Evolutionary conservation across 2,329 filamentous ascomycete genomes (phyloP), one percentile per base, ranked within the genome.

Genomic region (Trichoderma atroviride): DNA sequence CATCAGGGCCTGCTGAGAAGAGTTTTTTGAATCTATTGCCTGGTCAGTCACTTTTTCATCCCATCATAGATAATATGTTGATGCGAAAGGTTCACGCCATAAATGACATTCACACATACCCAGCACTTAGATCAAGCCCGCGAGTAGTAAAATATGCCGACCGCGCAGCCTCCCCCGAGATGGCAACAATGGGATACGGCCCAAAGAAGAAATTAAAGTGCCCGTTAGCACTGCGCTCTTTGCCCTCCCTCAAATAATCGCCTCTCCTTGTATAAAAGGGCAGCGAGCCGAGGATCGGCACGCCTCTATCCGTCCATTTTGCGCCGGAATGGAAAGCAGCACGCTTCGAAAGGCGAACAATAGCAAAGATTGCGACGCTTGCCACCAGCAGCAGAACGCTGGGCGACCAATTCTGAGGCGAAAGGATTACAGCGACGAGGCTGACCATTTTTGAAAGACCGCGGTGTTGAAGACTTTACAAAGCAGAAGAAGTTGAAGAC

Each of bases 171-270:
- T 80, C 76, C 1, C 85, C 84, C 4, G 78, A 80, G 13, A 87
- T 59, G 2, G 78, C 83, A 10, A 87, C 75, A 14, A 86, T 79
- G 2, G 78, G 78, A 68, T 83, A 78, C 6, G 79, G 74, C 0
- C 85, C 85, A 3, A 82, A 81, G 71, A 82, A 82, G 72, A 86
- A 86, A 63, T 79, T 82, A 72, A 85, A 87, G 60, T 83, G 82
- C 31, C 83, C 83, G 1, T 78, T 80, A 5, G 72, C 63, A 0
- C 78, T 79, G 9, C 76, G 70, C 16, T 71, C 72, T 7, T 72
- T 72, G 11, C 78, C 78, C n/a, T 79, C 69, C 22, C 72, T 73
- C 65, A 81, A 80, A 73, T 85, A 87, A 31, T 83, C 79, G 75
- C 79, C 80, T 64, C 84, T 78, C 19, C 78, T 70, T 3, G 81